These are phyloP conservation scores for Salvia hispanica DNA, from an alignment of 257 asterid species.

Conservation along the genomic window DNA sequence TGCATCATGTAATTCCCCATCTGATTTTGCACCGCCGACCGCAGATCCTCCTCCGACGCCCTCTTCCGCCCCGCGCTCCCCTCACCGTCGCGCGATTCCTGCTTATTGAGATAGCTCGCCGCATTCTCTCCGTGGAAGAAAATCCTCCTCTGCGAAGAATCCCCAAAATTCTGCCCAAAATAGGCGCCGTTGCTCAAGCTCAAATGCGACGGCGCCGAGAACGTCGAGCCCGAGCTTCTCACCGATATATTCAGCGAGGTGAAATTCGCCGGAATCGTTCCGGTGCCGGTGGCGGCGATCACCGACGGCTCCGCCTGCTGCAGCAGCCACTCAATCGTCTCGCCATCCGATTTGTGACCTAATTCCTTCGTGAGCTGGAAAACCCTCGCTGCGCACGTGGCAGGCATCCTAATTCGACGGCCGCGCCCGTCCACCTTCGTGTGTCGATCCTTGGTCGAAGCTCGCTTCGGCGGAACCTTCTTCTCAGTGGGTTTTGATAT, in stretches of 20 bases:
- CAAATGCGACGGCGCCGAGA: conserved; percentile 53
- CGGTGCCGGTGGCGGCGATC: conserved; percentile 91
- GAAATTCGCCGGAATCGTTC: conserved; percentile 82
- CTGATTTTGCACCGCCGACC: conserved; percentile 24
- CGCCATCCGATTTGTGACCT: conserved; percentile 52
- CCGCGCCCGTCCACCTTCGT: conserved; percentile 62
- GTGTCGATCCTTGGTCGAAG: conserved; percentile 64
- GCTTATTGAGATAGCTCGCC: conserved; percentile 45
- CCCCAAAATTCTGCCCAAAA: conserved; percentile 33
- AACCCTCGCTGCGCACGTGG: conserved; percentile 81
- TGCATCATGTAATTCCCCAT: conserved; percentile 45
- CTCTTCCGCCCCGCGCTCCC: conserved; percentile 33
- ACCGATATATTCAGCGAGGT: conserved; percentile 61
- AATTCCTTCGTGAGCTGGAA: conserved; percentile 72
- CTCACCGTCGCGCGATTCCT: conserved; percentile 41
- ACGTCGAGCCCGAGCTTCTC: conserved; percentile 60
- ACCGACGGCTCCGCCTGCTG: conserved; percentile 89
- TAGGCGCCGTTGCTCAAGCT: conserved; percentile 32
- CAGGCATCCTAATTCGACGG: conserved; percentile 79
- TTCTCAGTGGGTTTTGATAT: conserved; percentile 24
- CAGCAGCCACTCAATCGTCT: conserved; percentile 60
- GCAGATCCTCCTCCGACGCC: conserved; percentile 41
- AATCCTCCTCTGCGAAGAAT: conserved; percentile 32
- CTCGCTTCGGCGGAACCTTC: conserved; percentile 52
- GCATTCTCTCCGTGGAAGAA: conserved; percentile 39